Base-by-base conservation (phyloP, 129 eudicot genomes). In the Glebionis coronaria region DNA sequence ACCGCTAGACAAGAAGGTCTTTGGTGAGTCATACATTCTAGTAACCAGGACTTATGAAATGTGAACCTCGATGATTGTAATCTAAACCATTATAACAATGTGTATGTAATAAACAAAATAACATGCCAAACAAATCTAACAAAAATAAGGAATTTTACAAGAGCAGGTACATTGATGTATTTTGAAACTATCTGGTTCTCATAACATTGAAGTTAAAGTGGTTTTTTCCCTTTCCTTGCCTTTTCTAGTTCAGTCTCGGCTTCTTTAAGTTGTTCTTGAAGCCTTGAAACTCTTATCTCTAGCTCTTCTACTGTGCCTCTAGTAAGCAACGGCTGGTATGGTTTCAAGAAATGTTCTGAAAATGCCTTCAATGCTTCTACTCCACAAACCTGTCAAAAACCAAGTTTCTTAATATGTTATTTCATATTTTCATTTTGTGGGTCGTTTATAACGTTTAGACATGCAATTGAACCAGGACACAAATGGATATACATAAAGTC, bases 211-310 rank as follows among this genome's bases (percentile, higher is more conserved):
- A 19, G 38, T 68, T 47, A 44, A 75, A 9, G 3, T 7, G 70
- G 80, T 69, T 84, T 81, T 74, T 94, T 89, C 63, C 97, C 97
- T 79, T 89, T 90, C 23, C 83, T 76, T 23, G 80, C 77, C 56
- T 71, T 87, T 67, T 94, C 97, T 44, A 94, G 82, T 73, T 94
- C 93, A 8, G 81, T 83, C 83, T 94, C 97, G 7, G 97, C 92
- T 42, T 85, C 82, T 60, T 79, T 79, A 77, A 94, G 82, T 84
- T 87, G 86, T 59, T 71, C 54, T 57, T 75, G 79, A 38, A 94
- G 84, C 70, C 75, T 79, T 0, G 85, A 56, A 44, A 94, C 78
- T 78, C 93, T 87, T 71, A 12, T 13, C 69, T 94, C 93, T 70
- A 94, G 70, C 78, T 94, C 97, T 77, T 94, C 87, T 6, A 82